Conservation (phyloP, 306 rosid genomes). For the Prunus padus region DNA sequence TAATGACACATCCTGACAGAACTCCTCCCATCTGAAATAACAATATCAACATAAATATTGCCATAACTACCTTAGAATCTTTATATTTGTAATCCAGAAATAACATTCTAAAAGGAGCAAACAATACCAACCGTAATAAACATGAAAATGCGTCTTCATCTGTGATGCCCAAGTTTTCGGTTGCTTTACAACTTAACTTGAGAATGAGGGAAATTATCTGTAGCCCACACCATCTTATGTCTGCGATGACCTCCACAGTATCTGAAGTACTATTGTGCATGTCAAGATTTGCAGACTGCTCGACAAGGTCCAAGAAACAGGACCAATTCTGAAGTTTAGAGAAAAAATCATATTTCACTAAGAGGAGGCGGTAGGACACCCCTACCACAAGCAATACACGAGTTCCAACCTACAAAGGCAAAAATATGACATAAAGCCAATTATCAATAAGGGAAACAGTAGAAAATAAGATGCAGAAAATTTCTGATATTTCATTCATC, state of each 20-base stretch:
- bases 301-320: constrained; percentile 52
- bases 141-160: constrained; percentile 56
- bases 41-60: constrained; percentile 23
- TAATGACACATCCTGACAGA: constrained; percentile 66
- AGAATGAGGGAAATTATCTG: constrained; percentile 54
- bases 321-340: constrained; percentile 79
- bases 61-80: neutral
- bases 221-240: constrained; percentile 67
- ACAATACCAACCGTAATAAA: constrained; percentile 57
- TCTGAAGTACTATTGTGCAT: constrained; percentile 1
- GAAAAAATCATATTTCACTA: constrained; percentile 53
- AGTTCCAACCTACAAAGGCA: constrained; percentile 38
- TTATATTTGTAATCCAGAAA: constrained; percentile 19
- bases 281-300: constrained; percentile 32
- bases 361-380: constrained; percentile 71
- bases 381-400: constrained; percentile 40
- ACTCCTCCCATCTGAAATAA: constrained; percentile 75
- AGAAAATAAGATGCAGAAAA: too few relatives aligned
- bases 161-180: constrained; percentile 38
- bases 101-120: constrained; percentile 6
- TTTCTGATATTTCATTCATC: too few relatives aligned
- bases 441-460: neutral
- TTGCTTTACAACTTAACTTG: constrained; percentile 49
- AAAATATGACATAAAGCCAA: neutral
- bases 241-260: constrained; percentile 23